phyloP scores from a whole-genome alignment of 345 rosid species.

The Iberis pinnata region DNA sequence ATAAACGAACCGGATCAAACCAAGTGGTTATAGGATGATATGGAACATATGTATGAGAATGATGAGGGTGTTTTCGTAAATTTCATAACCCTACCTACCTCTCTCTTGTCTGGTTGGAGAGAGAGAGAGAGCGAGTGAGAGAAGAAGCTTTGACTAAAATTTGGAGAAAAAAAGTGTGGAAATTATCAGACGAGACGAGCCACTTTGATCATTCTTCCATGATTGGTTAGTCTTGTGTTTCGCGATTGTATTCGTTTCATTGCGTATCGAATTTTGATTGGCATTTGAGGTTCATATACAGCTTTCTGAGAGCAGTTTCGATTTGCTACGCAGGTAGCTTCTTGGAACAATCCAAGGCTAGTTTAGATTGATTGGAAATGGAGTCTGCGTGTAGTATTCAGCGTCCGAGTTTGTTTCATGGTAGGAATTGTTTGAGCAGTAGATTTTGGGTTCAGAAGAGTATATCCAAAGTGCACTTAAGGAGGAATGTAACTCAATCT shows the following conservation, averaged over 20 bases:
- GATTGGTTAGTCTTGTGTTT: conserved; percentile 33
- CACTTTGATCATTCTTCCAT: conserved; percentile 22
- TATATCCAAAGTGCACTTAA: conserved; percentile 25
- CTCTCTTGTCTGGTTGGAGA: conserved; percentile 26
- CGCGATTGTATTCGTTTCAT: background rate
- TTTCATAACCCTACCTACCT: background rate
- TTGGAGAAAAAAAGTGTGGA: too few relatives aligned
- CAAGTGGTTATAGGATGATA: conserved; percentile 19
- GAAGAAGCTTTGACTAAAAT: too few relatives aligned
- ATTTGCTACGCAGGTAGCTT: conserved; percentile 35
- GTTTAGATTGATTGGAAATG: conserved; percentile 39
- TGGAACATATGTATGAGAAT: conserved; percentile 7
- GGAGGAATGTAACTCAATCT: too few relatives aligned
- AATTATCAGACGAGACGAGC: conserved; percentile 1
- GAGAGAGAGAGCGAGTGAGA: background rate
- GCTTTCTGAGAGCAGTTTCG: background rate
- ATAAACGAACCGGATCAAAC: conserved; percentile 19
- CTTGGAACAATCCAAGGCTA: conserved; percentile 30
- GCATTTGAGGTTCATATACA: background rate
- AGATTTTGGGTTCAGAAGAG: conserved; percentile 27
- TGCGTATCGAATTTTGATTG: background rate
- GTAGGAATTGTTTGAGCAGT: too few relatives aligned
- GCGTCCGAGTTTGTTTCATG: conserved; percentile 35
- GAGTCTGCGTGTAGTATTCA: conserved; percentile 45
- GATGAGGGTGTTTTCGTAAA: conserved; percentile 20